These are phyloP conservation scores for Carpinus fangiana DNA, from an alignment of 306 rosid species.

Conservation along the genomic window DNA sequence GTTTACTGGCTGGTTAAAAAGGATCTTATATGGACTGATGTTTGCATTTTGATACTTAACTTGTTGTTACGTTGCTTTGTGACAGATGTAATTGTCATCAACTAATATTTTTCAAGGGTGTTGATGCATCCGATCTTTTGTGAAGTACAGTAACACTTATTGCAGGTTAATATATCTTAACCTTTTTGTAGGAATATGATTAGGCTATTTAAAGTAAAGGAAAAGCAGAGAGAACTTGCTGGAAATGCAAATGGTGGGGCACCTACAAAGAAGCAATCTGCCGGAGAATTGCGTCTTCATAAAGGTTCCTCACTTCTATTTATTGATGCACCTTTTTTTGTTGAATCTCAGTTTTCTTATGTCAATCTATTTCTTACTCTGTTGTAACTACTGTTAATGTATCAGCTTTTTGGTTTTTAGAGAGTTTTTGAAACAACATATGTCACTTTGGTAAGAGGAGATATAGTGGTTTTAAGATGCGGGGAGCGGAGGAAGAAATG, in stretches of 20 bases:
- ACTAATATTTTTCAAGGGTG: not conserved
- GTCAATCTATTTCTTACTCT: not conserved
- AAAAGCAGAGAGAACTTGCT: constrained; percentile 84
- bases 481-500: not conserved
- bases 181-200: constrained; percentile 68
- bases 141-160: not conserved
- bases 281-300: constrained; percentile 95
- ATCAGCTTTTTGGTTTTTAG: not conserved
- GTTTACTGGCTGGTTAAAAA: not conserved
- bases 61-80: constrained; percentile 13
- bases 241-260: constrained; percentile 69
- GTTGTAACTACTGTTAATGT: not conserved
- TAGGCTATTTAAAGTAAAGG: constrained; percentile 86
- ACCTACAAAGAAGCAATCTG: constrained; percentile 77
- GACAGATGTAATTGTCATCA: not conserved
- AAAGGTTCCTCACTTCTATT: constrained; percentile 51
- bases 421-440: not conserved
- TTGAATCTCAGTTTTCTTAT: not conserved
- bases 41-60: not conserved
- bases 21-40: not conserved
- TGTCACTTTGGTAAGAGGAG: not conserved
- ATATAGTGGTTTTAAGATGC: not conserved
- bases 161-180: constrained; percentile 16
- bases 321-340: not conserved
- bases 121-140: constrained; percentile 4